Conservation (phyloP, 139 green algal genomes). For the Pseudopediastrum boryanum region DNA sequence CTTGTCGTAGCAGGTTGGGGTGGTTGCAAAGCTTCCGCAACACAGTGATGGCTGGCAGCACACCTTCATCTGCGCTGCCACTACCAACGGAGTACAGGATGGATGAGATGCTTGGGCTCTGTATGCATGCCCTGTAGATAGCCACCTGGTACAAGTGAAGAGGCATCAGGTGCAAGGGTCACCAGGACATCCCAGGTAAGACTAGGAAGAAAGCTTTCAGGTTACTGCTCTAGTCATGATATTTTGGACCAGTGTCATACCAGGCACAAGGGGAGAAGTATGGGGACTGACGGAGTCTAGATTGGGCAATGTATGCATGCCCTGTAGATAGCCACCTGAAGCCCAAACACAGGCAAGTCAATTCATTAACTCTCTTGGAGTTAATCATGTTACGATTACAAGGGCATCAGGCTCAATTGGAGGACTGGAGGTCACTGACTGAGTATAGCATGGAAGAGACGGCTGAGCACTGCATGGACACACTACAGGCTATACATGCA, state of each 20-base stretch:
- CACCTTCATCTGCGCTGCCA: conserved; percentile 40
- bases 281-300: neutral
- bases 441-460: too few relatives aligned
- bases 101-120: conserved; percentile 33
- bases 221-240: too few relatives aligned
- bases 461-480: too few relatives aligned
- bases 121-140: conserved; percentile 63
- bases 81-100: conserved; percentile 27
- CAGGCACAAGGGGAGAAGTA: too few relatives aligned
- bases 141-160: conserved; percentile 44
- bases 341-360: neutral
- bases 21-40: conserved; percentile 82
- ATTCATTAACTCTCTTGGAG: too few relatives aligned
- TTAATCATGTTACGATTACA: too few relatives aligned
- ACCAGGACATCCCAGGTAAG: too few relatives aligned
- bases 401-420: too few relatives aligned
- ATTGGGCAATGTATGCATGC: conserved; percentile 48
- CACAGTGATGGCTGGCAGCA: conserved; percentile 65
- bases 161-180: neutral
- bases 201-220: too few relatives aligned
- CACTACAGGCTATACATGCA: too few relatives aligned
- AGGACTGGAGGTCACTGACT: too few relatives aligned
- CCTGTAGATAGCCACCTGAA: conserved; percentile 62
- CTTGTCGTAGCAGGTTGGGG: conserved; percentile 60
- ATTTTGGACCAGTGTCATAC: too few relatives aligned